phyloP scores from a whole-genome alignment of 148 eudicot species.

The Suaeda aralocaspica region DNA sequence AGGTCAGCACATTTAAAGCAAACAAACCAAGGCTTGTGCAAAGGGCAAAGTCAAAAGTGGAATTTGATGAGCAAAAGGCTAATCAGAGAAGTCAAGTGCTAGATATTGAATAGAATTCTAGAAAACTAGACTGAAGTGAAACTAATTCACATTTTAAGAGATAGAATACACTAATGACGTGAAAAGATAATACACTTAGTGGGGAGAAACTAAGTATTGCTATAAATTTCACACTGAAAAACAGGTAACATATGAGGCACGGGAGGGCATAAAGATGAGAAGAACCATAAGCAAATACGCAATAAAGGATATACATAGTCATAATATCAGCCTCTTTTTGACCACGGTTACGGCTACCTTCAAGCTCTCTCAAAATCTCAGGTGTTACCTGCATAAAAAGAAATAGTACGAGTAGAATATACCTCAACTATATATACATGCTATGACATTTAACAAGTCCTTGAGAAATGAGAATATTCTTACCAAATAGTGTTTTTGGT shows the following conservation, averaged over 20 bases:
- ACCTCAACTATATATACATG: background rate
- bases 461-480: constrained; percentile 20
- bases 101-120: too few species aligned
- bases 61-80: too few species aligned
- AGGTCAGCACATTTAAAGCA: too few species aligned
- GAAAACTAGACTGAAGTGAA: too few species aligned
- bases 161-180: too few species aligned
- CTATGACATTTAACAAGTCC: background rate
- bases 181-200: too few species aligned
- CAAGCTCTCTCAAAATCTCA: constrained; percentile 71
- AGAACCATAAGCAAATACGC: background rate
- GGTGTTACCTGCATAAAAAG: constrained; percentile 78
- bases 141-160: too few species aligned
- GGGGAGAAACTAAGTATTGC: too few species aligned
- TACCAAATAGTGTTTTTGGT: constrained; percentile 70
- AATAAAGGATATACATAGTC: constrained; percentile 77
- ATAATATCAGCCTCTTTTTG: constrained; percentile 65
- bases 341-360: constrained; percentile 75
- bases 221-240: background rate
- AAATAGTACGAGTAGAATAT: constrained; percentile 12
- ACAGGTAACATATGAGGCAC: background rate
- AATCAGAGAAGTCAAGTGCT: too few species aligned
- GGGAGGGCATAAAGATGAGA: background rate
- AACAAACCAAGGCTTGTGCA: too few species aligned
- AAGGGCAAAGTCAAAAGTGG: too few species aligned